These are phyloP conservation scores for Pythium sp. DNA, from an alignment of 352 stramenopile species.

Conservation along the genomic window DNA sequence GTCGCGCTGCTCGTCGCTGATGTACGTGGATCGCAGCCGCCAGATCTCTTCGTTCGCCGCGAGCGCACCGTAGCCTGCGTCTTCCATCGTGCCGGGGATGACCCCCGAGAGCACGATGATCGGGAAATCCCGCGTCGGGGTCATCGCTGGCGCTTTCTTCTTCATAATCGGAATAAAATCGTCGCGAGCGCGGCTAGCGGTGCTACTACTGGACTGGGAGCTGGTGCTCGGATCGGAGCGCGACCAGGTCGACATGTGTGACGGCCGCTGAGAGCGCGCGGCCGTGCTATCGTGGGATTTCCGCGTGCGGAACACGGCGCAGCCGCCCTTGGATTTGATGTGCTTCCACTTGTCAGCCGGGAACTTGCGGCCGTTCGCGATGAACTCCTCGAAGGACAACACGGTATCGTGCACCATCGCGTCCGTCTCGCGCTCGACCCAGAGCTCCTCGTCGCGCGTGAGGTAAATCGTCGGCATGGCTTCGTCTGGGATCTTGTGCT, in stretches of 20 bases:
- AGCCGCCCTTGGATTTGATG: neutral
- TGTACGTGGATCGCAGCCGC: conserved; percentile 23
- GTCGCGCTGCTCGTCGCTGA: conserved; percentile 29
- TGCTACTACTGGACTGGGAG: too few species aligned
- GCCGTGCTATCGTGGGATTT: neutral
- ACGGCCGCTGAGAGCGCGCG: too few species aligned
- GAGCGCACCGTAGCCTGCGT: conserved; percentile 24
- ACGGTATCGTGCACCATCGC: too few species aligned
- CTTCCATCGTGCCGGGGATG: neutral
- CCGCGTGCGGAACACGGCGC: conserved; percentile 3
- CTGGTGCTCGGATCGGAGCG: too few species aligned
- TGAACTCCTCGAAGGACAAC: neutral
- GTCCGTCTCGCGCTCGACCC: too few species aligned
- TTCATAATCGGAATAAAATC: too few species aligned
- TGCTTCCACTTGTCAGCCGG: conserved; percentile 16
- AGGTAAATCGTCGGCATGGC: too few species aligned
- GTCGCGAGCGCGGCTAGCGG: too few species aligned
- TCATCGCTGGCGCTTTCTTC: neutral
- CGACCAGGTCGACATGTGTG: too few species aligned
- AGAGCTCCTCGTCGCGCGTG: too few species aligned
- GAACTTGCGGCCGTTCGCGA: conserved; percentile 2
- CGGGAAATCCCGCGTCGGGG: neutral
- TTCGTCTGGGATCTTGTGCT: too few species aligned
- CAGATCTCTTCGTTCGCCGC: conserved; percentile 24
- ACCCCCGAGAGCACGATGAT: neutral